These are phyloP conservation scores for Colletotrichum cereale DNA, from an alignment of 2,329 filamentous ascomycete genomes.

Conservation along the genomic window DNA sequence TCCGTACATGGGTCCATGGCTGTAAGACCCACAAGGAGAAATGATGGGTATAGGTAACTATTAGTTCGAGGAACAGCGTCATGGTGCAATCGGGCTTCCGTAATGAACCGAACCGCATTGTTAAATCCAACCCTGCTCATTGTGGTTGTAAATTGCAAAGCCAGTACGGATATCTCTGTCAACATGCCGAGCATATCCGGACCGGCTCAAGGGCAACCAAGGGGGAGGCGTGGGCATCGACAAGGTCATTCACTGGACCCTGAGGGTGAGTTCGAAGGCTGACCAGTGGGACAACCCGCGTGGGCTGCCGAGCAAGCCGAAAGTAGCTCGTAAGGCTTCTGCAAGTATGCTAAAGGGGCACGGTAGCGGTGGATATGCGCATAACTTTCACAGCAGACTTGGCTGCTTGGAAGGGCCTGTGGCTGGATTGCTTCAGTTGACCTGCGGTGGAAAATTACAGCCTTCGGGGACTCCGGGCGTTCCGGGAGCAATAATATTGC, in stretches of 20 bases:
- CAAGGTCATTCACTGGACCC: constrained; percentile 26
- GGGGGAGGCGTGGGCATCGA: background rate
- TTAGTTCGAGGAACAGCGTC: constrained; percentile 4
- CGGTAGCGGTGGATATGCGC: constrained; percentile 12
- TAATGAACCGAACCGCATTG: constrained; percentile 27
- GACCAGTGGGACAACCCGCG: constrained; percentile 23
- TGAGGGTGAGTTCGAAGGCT: constrained; percentile 28
- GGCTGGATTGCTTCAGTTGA: background rate
- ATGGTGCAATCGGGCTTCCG: constrained; percentile 20
- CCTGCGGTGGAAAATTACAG: background rate
- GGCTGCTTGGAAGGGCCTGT: background rate
- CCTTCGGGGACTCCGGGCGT: background rate
- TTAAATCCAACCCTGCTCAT: constrained; percentile 26
- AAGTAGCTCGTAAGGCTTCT: constrained; percentile 8
- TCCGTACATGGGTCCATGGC: constrained; percentile 25
- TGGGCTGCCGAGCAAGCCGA: constrained; percentile 35
- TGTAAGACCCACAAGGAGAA: constrained; percentile 17
- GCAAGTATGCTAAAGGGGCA: constrained; percentile 19
- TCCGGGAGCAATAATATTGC: background rate
- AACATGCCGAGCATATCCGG: background rate
- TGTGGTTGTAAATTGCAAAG: constrained; percentile 10
- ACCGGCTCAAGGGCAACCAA: background rate
- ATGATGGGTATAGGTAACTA: background rate
- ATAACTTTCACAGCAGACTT: background rate
- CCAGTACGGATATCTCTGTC: background rate